Evolutionary conservation across 257 asterid genomes (phyloP), one percentile per base, ranked within the genome.

Genomic region (Penstemon eatonii): DNA sequence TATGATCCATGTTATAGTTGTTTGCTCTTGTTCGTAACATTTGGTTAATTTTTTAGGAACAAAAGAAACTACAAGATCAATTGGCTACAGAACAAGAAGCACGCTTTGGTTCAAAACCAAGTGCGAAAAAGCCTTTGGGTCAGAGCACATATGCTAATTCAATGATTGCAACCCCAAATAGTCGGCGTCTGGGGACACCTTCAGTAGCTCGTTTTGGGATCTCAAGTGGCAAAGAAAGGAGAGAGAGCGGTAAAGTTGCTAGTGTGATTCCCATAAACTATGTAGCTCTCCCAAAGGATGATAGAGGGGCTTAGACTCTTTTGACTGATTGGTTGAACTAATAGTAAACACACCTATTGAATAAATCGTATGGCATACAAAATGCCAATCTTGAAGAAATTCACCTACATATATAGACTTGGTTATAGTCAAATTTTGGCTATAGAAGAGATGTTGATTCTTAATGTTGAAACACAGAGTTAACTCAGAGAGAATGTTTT

Each of bases 261-360:
- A 65, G 19, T 59, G 79, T 69, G 12, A 82, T 81, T 57, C 91
- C 91, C 60, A 57, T 83, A 63, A 89, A 89, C 87, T 86, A 89
- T 12, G 95, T 89, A 4, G 91, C 95, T 68, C 88, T 89, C 54
- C 25, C 88, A 0, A 89, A 86, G 69, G 91, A 89, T n/a, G 91
- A 84, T 60, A 74, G 76, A 65, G 74, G 80, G 25, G 43, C 52
- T 71, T 74, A 71, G 68, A 49, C 13, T 33, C 25, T 69, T 65
- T 66, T n/a, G n/a, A 46, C 68, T 66, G 69, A 60, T 47, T 53
- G 60, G 37, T 46, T 50, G 56, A 44, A 8, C 65, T 44, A 49
- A 42, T 41, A 58, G 57, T 10, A 43, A 46, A 25, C 33, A 2
- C 18, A 49, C 54, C 4, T 49, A 15, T 25, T 46, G 57, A 54